A percentile compares a stretch with the other conserved stretches of the same genome.
These are phyloP conservation scores for Vitis hybrid DNA, from an alignment of 177 flowering plant species.

Conservation along the genomic window DNA sequence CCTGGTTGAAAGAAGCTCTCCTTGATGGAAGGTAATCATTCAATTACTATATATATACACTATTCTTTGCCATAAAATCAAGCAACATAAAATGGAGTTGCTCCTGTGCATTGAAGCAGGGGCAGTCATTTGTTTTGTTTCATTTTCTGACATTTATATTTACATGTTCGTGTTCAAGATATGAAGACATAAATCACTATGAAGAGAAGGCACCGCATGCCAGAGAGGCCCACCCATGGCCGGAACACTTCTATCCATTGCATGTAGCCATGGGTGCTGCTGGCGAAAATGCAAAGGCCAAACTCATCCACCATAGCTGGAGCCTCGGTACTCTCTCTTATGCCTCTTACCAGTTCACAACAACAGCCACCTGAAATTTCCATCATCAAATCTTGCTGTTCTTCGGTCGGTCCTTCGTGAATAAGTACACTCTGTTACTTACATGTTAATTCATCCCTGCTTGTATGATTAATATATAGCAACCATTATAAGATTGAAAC, in stretches of 20 bases:
- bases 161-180: constrained; percentile 13
- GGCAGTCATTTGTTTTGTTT: too few relatives aligned
- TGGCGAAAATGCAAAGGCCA: constrained; percentile 38
- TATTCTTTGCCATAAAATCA: too few relatives aligned
- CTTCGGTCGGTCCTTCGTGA: too few relatives aligned
- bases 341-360: constrained; percentile 50
- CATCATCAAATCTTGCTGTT: too few relatives aligned
- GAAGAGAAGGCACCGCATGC: constrained; percentile 49
- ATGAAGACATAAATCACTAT: constrained; percentile 52
- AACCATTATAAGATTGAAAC: too few relatives aligned
- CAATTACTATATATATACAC: neutral
- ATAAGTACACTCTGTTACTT: too few relatives aligned
- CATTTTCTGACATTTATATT: too few relatives aligned
- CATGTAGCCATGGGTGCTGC: constrained; percentile 66
- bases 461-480: too few relatives aligned
- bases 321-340: constrained; percentile 39
- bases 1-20: constrained; percentile 50
- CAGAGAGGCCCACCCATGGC: constrained; percentile 50
- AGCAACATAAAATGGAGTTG: too few relatives aligned
- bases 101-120: too few relatives aligned
- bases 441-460: too few relatives aligned
- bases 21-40: constrained; percentile 40
- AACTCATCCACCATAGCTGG: constrained; percentile 61
- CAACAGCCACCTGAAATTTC: neutral
- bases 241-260: constrained; percentile 59